phyloP scores from a whole-genome alignment of 2,329 filamentous ascomycete genomes.

The Zelopaecilomyces penicillatus region DNA sequence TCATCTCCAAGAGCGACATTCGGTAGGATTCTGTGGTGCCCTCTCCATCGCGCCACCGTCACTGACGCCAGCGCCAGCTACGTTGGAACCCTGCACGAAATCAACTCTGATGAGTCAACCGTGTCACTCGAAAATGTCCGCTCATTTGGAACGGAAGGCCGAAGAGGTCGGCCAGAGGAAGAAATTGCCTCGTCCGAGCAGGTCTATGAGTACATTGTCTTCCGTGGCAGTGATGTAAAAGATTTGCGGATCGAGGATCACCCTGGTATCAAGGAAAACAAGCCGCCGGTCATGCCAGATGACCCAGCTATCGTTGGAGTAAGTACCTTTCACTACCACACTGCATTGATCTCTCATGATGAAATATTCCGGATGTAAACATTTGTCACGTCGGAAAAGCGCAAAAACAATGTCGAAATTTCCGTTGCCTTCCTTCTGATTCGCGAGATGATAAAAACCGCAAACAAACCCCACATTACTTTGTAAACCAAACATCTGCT shows the following conservation, averaged over 20 bases:
- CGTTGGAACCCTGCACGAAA: slow-evolving; percentile 91
- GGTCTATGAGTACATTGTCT: slow-evolving; percentile 97
- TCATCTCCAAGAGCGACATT: slow-evolving; percentile 96
- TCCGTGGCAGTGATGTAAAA: slow-evolving; percentile 96
- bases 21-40: slow-evolving; percentile 51
- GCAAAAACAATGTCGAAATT: slow-evolving; percentile 93
- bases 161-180: slow-evolving; percentile 66
- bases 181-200: slow-evolving; percentile 79
- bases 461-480: no score
- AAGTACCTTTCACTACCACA: slow-evolving; percentile 44
- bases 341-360: slow-evolving; percentile 53
- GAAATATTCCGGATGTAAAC: slow-evolving; percentile 98
- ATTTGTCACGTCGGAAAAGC: slow-evolving; percentile 75
- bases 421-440: slow-evolving; percentile 99
- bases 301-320: slow-evolving; percentile 96
- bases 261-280: slow-evolving; percentile 63
- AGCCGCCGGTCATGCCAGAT: slow-evolving; percentile 73
- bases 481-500: slow-evolving; percentile 8
- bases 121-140: slow-evolving; percentile 95
- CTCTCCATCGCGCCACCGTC: slow-evolving; percentile 8
- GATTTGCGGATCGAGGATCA: slow-evolving; percentile 89
- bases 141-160: slow-evolving; percentile 89
- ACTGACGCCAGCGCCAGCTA: slow-evolving; percentile 55
- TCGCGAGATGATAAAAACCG: slow-evolving; percentile 10
- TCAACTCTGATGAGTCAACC: slow-evolving; percentile 94